These are phyloP conservation scores for Lindgomyces ingoldianus DNA, from an alignment of 495 filamentous ascomycete genomes.

Conservation along the genomic window DNA sequence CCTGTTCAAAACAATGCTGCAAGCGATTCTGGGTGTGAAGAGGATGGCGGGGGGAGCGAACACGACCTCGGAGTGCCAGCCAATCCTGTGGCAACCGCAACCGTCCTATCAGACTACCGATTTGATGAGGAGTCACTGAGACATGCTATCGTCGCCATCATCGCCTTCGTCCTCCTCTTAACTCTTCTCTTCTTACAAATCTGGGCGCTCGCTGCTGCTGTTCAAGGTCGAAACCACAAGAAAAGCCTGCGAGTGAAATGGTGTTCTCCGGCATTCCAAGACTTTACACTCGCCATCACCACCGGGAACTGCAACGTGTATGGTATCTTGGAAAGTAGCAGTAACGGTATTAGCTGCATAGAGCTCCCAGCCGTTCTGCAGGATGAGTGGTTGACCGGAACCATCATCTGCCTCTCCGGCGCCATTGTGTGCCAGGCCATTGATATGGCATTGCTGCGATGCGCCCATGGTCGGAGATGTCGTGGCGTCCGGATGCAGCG, in stretches of 20 bases:
- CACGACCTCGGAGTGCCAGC: too few relatives aligned
- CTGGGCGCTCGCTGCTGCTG: not conserved
- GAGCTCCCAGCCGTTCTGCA: not conserved
- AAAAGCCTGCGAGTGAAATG: not conserved
- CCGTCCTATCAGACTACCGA: too few relatives aligned
- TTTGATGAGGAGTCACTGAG: not conserved
- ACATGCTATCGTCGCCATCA: constrained; percentile 9
- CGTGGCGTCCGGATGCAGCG: constrained; percentile 2
- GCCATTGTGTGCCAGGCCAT: not conserved
- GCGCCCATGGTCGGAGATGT: not conserved
- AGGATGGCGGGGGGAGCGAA: too few relatives aligned
- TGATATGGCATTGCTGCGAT: not conserved
- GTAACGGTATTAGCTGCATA: constrained; percentile 15
- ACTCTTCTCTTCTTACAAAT: constrained; percentile 6
- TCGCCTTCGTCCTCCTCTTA: constrained; percentile 8
- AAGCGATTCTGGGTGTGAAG: too few relatives aligned
- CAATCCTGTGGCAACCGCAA: too few relatives aligned
- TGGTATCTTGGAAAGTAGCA: constrained; percentile 1
- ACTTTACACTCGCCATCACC: constrained; percentile 7
- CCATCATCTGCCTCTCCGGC: constrained; percentile 1
- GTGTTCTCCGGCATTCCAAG: constrained; percentile 13
- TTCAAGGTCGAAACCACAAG: not conserved
- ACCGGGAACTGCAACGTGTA: constrained; percentile 8
- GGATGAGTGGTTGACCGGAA: constrained; percentile 7
- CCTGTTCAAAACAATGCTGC: too few relatives aligned